Conservation (phyloP, 140 eudicot species). For the Bidens hawaiensis region DNA sequence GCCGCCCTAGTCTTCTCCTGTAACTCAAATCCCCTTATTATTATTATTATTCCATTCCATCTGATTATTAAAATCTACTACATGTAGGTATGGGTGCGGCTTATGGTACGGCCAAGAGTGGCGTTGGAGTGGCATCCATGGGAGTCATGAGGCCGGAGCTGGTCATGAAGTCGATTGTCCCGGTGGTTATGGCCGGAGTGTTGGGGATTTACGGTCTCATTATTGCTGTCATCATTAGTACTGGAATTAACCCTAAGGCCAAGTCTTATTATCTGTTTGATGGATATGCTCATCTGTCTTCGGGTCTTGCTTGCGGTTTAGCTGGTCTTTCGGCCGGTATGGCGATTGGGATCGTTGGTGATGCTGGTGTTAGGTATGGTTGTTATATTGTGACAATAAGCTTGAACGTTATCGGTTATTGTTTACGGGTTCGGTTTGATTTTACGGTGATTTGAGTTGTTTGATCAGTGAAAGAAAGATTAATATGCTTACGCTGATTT, state of each 20-base stretch:
- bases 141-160: conserved; percentile 51
- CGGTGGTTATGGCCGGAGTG: conserved; percentile 54
- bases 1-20: conserved; percentile 52
- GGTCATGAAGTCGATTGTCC: conserved; percentile 47
- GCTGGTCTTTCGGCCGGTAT: conserved; percentile 56
- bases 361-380: conserved; percentile 55
- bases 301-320: conserved; percentile 48
- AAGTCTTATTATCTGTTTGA: conserved; percentile 20
- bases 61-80: background rate
- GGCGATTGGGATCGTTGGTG: conserved; percentile 47
- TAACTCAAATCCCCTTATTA: conserved; percentile 4
- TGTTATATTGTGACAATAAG: too few species aligned
- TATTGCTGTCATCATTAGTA: conserved; percentile 4
- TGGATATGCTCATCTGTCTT: conserved; percentile 36
- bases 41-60: background rate
- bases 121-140: conserved; percentile 53
- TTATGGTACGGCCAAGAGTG: conserved; percentile 23
- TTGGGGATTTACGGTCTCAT: conserved; percentile 46
- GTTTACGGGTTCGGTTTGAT: too few species aligned
- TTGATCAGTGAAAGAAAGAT: too few species aligned
- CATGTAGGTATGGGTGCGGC: conserved; percentile 29
- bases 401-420: too few species aligned
- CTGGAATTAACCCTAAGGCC: too few species aligned
- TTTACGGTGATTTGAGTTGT: too few species aligned
- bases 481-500: too few species aligned